These are phyloP conservation scores for Psilocybe subaeruginosa DNA, from an alignment of 768 basidiomycete genomes.

Conservation along the genomic window DNA sequence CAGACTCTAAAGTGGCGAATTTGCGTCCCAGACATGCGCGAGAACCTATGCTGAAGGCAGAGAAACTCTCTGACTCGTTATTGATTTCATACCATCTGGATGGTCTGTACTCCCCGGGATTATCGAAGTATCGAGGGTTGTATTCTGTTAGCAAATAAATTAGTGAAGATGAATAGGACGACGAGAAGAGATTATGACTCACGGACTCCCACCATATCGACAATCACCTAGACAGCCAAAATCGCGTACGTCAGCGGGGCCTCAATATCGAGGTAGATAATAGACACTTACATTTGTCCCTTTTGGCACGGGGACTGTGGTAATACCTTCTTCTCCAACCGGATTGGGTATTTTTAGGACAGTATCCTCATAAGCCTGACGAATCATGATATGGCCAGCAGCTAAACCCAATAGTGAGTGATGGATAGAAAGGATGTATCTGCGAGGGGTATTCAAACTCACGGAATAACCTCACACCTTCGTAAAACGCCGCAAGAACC, in stretches of 20 bases:
- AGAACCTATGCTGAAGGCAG: constrained; percentile 49
- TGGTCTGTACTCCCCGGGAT: constrained; percentile 50
- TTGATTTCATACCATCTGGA: constrained; percentile 51
- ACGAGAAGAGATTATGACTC: constrained; percentile 23
- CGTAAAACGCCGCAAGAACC: constrained; percentile 46
- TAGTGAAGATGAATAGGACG: background rate
- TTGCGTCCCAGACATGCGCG: constrained; percentile 56
- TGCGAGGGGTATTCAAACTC: constrained; percentile 18
- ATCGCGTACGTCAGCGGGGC: background rate
- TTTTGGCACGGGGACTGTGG: constrained; percentile 38
- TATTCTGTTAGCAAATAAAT: constrained; percentile 36
- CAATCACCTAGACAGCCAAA: constrained; percentile 29
- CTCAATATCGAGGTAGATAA: background rate
- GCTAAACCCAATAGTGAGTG: constrained; percentile 27
- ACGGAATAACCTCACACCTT: constrained; percentile 50
- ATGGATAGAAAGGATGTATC: no score
- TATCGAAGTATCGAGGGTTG: constrained; percentile 51
- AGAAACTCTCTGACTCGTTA: constrained; percentile 44
- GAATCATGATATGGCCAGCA: constrained; percentile 41
- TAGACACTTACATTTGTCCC: constrained; percentile 33
- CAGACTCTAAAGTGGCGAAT: constrained; percentile 54
- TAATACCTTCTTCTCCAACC: constrained; percentile 39
- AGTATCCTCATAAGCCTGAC: constrained; percentile 46
- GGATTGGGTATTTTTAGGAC: constrained; percentile 44
- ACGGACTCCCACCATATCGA: constrained; percentile 56